Percentiles rank a stretch among this genome's conserved stretches.
Conservation (phyloP, 2,329 filamentous ascomycete species). For the Cladophialophora carrionii region DNA sequence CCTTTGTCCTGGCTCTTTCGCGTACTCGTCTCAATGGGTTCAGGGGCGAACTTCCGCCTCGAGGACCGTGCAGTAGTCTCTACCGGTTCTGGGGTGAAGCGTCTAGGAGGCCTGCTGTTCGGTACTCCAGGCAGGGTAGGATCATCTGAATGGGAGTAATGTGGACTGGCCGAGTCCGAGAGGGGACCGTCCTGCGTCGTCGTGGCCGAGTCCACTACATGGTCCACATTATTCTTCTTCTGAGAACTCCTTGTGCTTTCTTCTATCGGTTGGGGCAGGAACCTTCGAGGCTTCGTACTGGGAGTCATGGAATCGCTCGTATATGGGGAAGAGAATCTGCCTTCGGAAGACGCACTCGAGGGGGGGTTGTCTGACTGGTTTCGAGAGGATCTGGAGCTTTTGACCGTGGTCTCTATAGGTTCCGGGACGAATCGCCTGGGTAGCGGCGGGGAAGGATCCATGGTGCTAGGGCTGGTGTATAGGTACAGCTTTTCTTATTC, state of each 20-base stretch:
- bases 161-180: not conserved
- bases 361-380: constrained; percentile 22
- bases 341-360: constrained; percentile 17
- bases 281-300: constrained; percentile 40
- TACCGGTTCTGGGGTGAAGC: constrained; percentile 40
- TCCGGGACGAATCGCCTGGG: constrained; percentile 39
- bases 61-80: constrained; percentile 35
- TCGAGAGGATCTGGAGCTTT: constrained; percentile 25
- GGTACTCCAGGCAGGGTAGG: constrained; percentile 7
- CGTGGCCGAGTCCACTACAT: constrained; percentile 14
- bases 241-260: constrained; percentile 48
- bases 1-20: constrained; percentile 34
- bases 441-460: constrained; percentile 31
- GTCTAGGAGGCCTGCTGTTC: constrained; percentile 23
- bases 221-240: constrained; percentile 38
- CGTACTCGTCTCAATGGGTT: constrained; percentile 39
- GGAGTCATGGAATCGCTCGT: constrained; percentile 22
- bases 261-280: constrained; percentile 51
- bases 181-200: constrained; percentile 6
- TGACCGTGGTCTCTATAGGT: constrained; percentile 37
- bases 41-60: constrained; percentile 40
- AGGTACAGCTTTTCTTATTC: constrained; percentile 12
- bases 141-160: constrained; percentile 29
- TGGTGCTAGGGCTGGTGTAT: constrained; percentile 12
- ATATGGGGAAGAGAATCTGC: constrained; percentile 18